Percentiles rank a stretch among this genome's conserved stretches.
Evolutionary conservation across 305 asterid species (phyloP).

Genomic region (Coffea humblotiana): DNA sequence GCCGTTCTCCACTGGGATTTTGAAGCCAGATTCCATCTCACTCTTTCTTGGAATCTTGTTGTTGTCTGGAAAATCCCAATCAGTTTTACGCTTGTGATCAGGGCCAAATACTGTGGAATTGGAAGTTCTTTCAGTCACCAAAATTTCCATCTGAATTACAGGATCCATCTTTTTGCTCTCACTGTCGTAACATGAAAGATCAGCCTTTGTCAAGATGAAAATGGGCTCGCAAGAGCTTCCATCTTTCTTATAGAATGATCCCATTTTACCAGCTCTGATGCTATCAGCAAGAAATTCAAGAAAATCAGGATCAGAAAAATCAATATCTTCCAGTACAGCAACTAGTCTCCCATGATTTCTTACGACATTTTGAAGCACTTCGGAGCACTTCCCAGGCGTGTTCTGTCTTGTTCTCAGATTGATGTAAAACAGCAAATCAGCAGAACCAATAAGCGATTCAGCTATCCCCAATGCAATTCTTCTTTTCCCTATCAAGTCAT

Average conservation of each 20-base stretch:
- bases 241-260: slow-evolving; percentile 10
- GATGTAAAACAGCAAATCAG: slow-evolving; percentile 44
- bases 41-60: slow-evolving; percentile 39
- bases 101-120: slow-evolving; percentile 15
- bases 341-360: slow-evolving; percentile 43
- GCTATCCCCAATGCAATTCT: slow-evolving; percentile 61
- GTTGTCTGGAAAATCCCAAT: slow-evolving; percentile 39
- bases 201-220: slow-evolving; percentile 50
- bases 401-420: slow-evolving; percentile 36
- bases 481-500: slow-evolving; percentile 53
- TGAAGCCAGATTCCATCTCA: slow-evolving; percentile 36
- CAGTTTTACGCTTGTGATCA: slow-evolving; percentile 59
- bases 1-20: slow-evolving; percentile 19
- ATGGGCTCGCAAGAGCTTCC: slow-evolving; percentile 27
- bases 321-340: slow-evolving; percentile 54
- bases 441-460: slow-evolving; percentile 50
- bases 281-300: slow-evolving; percentile 43
- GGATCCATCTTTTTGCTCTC: slow-evolving; percentile 14
- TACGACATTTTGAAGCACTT: slow-evolving; percentile 46
- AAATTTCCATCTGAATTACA: slow-evolving; percentile 49
- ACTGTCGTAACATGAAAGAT: slow-evolving; percentile 6
- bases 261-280: slow-evolving; percentile 30
- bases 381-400: slow-evolving; percentile 21
- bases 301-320: slow-evolving; percentile 51
- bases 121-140: slow-evolving; percentile 25